Conservation (phyloP, 2,329 filamentous ascomycete species). For the Hypoxylon sp. region DNA sequence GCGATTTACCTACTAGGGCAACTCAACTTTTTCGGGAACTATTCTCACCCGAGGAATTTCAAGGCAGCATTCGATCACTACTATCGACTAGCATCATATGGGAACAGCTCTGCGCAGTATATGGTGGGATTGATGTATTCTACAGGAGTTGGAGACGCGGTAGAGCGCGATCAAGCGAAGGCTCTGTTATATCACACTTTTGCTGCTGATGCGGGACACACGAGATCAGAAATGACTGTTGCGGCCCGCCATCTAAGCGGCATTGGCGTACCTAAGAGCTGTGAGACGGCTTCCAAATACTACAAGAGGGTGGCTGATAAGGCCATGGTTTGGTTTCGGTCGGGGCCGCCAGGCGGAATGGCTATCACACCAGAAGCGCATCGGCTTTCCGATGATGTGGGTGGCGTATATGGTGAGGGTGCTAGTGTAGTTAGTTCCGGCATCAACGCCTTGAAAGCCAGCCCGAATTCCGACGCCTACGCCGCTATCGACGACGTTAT, state of each 20-base stretch:
- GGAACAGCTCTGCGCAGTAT: slow-evolving; percentile 93
- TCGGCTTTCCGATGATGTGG: slow-evolving; percentile 88
- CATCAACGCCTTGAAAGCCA: slow-evolving; percentile 79
- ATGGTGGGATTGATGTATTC: slow-evolving; percentile 98
- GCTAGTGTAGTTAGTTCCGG: slow-evolving; percentile 92
- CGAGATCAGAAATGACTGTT: slow-evolving; percentile 91
- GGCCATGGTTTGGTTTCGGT: slow-evolving; percentile 87
- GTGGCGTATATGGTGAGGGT: slow-evolving; percentile 94
- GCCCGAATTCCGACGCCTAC: slow-evolving; percentile 82
- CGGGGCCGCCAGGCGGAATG: slow-evolving; percentile 90
- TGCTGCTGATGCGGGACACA: slow-evolving; percentile 85
- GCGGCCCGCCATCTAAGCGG: slow-evolving; percentile 88
- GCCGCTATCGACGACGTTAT: slow-evolving; percentile 93
- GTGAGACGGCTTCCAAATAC: slow-evolving; percentile 85
- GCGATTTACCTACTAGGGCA: slow-evolving; percentile 91
- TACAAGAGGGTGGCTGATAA: slow-evolving; percentile 96
- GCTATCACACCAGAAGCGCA: slow-evolving; percentile 82
- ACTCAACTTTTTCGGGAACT: slow-evolving; percentile 97
- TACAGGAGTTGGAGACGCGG: slow-evolving; percentile 86
- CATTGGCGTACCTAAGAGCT: slow-evolving; percentile 87
- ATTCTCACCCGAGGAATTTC: slow-evolving; percentile 86
- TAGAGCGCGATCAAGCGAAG: slow-evolving; percentile 88
- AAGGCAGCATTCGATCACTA: slow-evolving; percentile 85
- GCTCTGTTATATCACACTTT: slow-evolving; percentile 95
- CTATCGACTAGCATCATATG: slow-evolving; percentile 79